These are phyloP conservation scores for Pseudonectria foliicola DNA, from an alignment of 2,329 filamentous ascomycete genomes.

Conservation along the genomic window DNA sequence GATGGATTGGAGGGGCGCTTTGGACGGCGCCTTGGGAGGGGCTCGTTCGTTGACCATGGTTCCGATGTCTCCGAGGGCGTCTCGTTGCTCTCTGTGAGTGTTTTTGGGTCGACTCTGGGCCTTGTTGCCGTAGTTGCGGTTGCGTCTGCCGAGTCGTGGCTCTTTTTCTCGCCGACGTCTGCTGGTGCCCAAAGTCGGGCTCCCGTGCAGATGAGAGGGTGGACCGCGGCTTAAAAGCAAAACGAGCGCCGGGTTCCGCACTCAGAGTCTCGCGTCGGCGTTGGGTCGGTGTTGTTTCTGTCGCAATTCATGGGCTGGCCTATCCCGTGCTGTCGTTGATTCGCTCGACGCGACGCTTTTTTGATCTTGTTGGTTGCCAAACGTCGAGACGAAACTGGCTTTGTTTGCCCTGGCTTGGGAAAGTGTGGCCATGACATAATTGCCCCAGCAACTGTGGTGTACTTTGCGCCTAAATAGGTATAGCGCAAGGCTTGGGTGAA, in stretches of 20 bases:
- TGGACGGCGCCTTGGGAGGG: slow-evolving; percentile 39
- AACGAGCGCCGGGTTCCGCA: slow-evolving; percentile 11
- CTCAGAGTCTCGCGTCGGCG: too few species aligned
- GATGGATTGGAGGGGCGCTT: slow-evolving; percentile 34
- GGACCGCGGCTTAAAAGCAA: slow-evolving; percentile 16
- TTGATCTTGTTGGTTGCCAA: too few species aligned
- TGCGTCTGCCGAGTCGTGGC: slow-evolving; percentile 1
- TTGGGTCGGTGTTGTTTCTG: too few species aligned
- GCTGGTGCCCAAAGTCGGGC: slow-evolving; percentile 11
- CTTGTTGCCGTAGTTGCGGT: neutral
- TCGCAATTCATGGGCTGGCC: too few species aligned
- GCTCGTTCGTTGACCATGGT: slow-evolving; percentile 42
- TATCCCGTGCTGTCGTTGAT: too few species aligned
- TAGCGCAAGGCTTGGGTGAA: neutral
- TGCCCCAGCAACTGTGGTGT: slow-evolving; percentile 22
- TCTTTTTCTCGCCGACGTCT: slow-evolving; percentile 4
- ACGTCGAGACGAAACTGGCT: neutral
- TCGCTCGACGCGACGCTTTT: too few species aligned
- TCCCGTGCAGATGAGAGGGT: slow-evolving; percentile 11
- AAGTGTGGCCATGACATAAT: slow-evolving; percentile 19
- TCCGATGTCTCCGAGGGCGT: slow-evolving; percentile 12
- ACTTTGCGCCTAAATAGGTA: slow-evolving; percentile 1
- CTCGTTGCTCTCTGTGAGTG: slow-evolving; percentile 6
- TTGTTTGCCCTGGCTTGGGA: slow-evolving; percentile 9
- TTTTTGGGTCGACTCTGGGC: slow-evolving; percentile 1